Evolutionary conservation across 208 protist genomes (phyloP).

Genomic region (Leishmania mexicana): DNA sequence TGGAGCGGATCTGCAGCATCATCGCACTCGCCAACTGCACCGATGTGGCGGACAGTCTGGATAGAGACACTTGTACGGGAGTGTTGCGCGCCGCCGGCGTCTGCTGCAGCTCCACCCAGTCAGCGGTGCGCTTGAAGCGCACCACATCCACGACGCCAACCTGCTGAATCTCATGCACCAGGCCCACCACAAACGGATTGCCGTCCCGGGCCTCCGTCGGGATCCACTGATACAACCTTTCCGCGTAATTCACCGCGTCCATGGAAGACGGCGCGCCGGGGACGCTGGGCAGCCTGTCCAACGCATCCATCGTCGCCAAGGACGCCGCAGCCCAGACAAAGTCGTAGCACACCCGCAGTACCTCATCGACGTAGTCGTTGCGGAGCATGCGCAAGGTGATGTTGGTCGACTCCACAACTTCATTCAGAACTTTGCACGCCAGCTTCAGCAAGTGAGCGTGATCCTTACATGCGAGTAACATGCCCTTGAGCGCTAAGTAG

Average conservation of each 20-base stretch:
- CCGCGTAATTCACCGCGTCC: constrained; percentile 10
- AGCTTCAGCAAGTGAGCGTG: constrained; percentile 47
- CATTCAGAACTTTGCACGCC: constrained; percentile 47
- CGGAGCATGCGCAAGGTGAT: constrained; percentile 43
- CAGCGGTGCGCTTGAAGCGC: constrained; percentile 56
- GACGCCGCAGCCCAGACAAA: constrained; percentile 37
- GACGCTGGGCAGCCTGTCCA: constrained; percentile 7
- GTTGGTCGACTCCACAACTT: constrained; percentile 28
- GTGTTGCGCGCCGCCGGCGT: constrained; percentile 33
- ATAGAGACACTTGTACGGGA: constrained; percentile 19
- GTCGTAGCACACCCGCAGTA: constrained; percentile 64
- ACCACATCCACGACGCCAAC: constrained; percentile 60
- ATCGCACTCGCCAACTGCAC: constrained; percentile 22
- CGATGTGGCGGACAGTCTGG: constrained; percentile 26
- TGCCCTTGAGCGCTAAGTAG: constrained; percentile 64
- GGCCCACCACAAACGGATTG: constrained; percentile 42
- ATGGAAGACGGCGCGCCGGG: background rate
- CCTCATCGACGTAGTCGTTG: constrained; percentile 45
- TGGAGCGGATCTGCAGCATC: constrained; percentile 24
- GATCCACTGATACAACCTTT: constrained; percentile 29
- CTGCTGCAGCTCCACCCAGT: constrained; percentile 75
- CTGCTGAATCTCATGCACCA: constrained; percentile 63
- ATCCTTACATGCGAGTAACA: constrained; percentile 61
- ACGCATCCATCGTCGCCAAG: constrained; percentile 17
- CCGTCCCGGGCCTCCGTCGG: constrained; percentile 17